Conservation (phyloP, 345 rosid genomes). For the Euphorbia pulcherrima region DNA sequence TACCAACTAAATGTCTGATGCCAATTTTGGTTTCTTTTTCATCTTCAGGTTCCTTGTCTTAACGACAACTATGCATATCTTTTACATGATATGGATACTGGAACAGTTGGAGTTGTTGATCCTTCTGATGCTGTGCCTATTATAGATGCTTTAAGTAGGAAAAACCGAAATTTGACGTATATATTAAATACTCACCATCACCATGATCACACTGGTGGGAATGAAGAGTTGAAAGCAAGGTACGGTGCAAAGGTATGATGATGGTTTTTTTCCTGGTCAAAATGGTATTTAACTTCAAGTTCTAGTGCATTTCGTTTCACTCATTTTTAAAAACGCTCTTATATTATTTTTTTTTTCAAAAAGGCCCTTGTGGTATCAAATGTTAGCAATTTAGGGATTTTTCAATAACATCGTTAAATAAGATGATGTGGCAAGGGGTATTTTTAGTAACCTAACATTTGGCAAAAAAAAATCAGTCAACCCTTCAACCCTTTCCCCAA, state of each 20-base stretch:
- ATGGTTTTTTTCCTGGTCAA: constrained; percentile 12
- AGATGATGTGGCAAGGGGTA: no score
- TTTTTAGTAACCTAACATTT: no score
- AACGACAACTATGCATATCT: constrained; percentile 90
- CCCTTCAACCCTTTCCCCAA: no score
- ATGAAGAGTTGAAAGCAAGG: constrained; percentile 85
- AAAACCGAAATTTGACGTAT: constrained; percentile 78
- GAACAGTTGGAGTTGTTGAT: constrained; percentile 98
- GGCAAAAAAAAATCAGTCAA: no score
- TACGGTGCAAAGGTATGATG: constrained; percentile 94
- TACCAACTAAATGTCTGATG: not conserved
- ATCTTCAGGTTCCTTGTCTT: constrained; percentile 80
- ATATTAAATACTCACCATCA: constrained; percentile 97
- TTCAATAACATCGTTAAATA: no score
- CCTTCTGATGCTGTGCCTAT: constrained; percentile 88
- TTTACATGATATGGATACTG: constrained; percentile 87
- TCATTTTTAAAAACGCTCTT: no score
- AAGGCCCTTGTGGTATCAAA: no score
- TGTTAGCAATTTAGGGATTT: no score
- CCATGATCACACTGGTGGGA: constrained; percentile 85
- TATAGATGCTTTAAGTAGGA: constrained; percentile 74
- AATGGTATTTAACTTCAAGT: no score
- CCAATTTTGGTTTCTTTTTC: constrained; percentile 7
- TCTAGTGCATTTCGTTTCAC: no score
- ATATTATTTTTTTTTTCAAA: no score